Evolutionary conservation across 306 rosid species (phyloP), one percentile per base, ranked within the genome.

Genomic region (Glycine soja): DNA sequence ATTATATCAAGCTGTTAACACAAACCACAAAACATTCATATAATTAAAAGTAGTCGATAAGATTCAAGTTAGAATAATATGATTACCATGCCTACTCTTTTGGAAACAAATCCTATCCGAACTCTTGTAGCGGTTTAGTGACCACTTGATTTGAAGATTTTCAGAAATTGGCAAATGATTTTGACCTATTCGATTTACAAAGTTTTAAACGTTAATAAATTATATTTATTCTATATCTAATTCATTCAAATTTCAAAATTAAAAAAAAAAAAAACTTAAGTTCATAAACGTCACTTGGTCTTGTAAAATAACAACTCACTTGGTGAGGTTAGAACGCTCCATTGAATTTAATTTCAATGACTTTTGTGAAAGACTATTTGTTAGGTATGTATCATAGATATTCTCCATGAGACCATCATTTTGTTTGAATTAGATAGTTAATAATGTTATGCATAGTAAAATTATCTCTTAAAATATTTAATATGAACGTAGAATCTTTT

Each of bases 81-180:
- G 72, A 11, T 69, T 14, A 18, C 32, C 40, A 67, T 73, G 84
- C 64, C 48, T 19, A 9, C 30, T 67, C 78, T 81, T 85, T 83
- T 18, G 15, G 54, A 57, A 80, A 65, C 79, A 75, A 74, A 61
- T 65, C 71, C 71, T 65, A n/a, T 65, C 50, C 18, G 6, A 51
- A 50, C 32, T 52, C 66, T 52, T 6, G 3, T 66, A 7, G n/a
- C 10, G 11, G 43, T 38, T 52, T 18, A 72, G 32, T 52, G 5
- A 34, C 57, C 70, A 64, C 13, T 51, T 52, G n/a, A 38, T 36
- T 3, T 34, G 7, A 34, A 73, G 7, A 47, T 47, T 15, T 62
- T 38, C 19, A 56, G 59, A 19, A 7, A 11, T 58, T 24, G 32
- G 1, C 7, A 45, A 45, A 6, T 59, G 12, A 14, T 45, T 12